Base-by-base conservation (phyloP, 148 eudicot species). In the Bassia scoparia region DNA sequence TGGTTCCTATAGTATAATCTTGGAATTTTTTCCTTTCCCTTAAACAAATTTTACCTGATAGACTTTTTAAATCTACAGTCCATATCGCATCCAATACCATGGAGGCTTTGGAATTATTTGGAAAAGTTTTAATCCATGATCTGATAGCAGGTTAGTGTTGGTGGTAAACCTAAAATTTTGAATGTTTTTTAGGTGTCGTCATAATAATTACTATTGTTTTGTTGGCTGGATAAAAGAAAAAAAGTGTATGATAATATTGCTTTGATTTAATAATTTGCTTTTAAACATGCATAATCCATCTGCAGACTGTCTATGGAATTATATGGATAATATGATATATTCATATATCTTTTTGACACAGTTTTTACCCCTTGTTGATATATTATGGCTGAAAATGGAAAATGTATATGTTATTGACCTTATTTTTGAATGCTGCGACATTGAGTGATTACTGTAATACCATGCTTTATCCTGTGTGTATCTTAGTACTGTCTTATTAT, bases 91-190 rank as follows among this genome's bases (percentile, higher is more conserved):
- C n/a, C 44, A 90, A 76, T 75, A 83, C 77, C 56, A 67, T 78
- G 79, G 98, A 93, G 73, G 97, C 92, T 76, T 67, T 89, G 78
- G 92, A 87, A 53, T 83, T 87, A n/a, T 71, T 74, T 93, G 82
- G 98, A 89, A 70, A 86, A 78, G 59, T 93, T 89, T 81, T 83
- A 90, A 73, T 81, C 90, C 59, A 93, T 93, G 97, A 90, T 97
- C 98, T 4, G 89, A 93, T 78, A 52, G 76, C 71, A 90, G 94
- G 98, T 93, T 86, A 71, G 41, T 18, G n/a, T 72, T 49, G n/a
- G n/a, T n/a, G 31, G 21, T 54, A 23, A 53, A 56, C 59, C 24
- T 31, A n/a, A 1, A 11, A 24, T 55, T 67, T 16, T 12, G 20
- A 69, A 6, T 18, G 20, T 17, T 20, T 52, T 17, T 15, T 61